A percentile compares a stretch with the other conserved stretches of the same genome.
Conservation (phyloP, 1,284 basidiomycete genomes). For the Moesziomyces sp. region DNA sequence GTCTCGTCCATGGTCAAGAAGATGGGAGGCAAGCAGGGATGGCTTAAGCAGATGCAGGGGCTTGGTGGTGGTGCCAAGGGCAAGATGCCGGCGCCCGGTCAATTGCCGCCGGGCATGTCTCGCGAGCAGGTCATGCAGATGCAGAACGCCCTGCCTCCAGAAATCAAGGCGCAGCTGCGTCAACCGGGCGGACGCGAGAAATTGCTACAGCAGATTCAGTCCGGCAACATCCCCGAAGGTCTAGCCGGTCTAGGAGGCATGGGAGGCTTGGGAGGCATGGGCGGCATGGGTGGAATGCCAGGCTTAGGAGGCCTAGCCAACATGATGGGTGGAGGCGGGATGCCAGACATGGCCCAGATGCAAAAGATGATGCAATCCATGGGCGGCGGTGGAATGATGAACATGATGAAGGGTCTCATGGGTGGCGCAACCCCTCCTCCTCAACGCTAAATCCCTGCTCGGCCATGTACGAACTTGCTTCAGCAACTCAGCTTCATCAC, state of each 20-base stretch:
- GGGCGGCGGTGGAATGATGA: slow-evolving; percentile 69
- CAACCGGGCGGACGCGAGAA: slow-evolving; percentile 66
- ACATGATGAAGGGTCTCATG: slow-evolving; percentile 86
- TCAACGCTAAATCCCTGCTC: background rate
- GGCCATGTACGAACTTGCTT: background rate
- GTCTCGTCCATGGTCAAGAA: slow-evolving; percentile 78
- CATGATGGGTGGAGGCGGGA: slow-evolving; percentile 46
- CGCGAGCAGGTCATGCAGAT: slow-evolving; percentile 64
- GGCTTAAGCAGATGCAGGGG: slow-evolving; percentile 58
- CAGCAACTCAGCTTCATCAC: too few relatives aligned
- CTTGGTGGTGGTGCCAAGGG: slow-evolving; percentile 43
- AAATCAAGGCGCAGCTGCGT: slow-evolving; percentile 66
- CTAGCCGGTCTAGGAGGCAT: slow-evolving; percentile 48
- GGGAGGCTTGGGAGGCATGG: slow-evolving; percentile 33
- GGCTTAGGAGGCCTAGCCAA: slow-evolving; percentile 39
- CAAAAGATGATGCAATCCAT: slow-evolving; percentile 68
- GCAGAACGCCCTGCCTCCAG: slow-evolving; percentile 64
- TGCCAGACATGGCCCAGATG: slow-evolving; percentile 56
- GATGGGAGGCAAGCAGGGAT: slow-evolving; percentile 92
- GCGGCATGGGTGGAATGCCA: slow-evolving; percentile 35
- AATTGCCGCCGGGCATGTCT: slow-evolving; percentile 64
- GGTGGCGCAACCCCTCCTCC: slow-evolving; percentile 70
- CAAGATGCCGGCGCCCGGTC: slow-evolving; percentile 52
- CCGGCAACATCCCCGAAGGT: slow-evolving; percentile 51
- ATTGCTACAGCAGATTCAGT: slow-evolving; percentile 55